Percentiles rank a stretch among this genome's conserved stretches.
These are phyloP conservation scores for Osmanthus fragrans DNA, from an alignment of 257 asterid genomes.

Conservation along the genomic window DNA sequence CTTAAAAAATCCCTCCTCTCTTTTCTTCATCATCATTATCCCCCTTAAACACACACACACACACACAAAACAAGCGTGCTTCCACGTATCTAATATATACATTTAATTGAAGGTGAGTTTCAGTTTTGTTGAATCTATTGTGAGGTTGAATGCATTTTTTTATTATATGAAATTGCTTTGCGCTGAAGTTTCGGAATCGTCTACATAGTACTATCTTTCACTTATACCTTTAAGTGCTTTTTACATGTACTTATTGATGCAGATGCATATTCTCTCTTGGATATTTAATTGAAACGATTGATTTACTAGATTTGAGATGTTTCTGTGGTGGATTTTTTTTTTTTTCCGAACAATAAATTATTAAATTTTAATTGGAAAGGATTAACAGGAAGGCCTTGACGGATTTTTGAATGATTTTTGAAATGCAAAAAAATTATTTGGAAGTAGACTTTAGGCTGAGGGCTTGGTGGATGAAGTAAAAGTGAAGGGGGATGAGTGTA, in stretches of 20 bases:
- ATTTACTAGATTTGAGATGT: neutral
- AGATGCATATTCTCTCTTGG: neutral
- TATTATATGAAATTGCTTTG: neutral
- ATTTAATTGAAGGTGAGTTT: slow-evolving; percentile 39
- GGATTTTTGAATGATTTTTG: neutral
- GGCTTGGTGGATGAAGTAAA: slow-evolving; percentile 8
- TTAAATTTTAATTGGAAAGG: neutral
- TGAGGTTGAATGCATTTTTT: neutral
- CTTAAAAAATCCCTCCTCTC: neutral
- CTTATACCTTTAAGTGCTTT: neutral
- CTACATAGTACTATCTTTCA: neutral
- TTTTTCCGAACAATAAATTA: no score
- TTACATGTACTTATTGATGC: neutral
- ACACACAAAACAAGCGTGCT: neutral
- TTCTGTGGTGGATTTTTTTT: neutral
- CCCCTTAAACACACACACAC: neutral
- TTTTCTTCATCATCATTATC: neutral
- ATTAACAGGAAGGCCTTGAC: neutral
- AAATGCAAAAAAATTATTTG: neutral
- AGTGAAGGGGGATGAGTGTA: neutral
- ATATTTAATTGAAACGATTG: neutral
- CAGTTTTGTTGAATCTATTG: slow-evolving; percentile 9
- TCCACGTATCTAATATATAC: neutral
- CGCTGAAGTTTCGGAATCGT: neutral
- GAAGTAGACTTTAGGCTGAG: neutral